Evolutionary conservation across 495 filamentous ascomycete genomes (phyloP), one percentile per base, ranked within the genome.

Genomic region (Talaromyces adpressus): DNA sequence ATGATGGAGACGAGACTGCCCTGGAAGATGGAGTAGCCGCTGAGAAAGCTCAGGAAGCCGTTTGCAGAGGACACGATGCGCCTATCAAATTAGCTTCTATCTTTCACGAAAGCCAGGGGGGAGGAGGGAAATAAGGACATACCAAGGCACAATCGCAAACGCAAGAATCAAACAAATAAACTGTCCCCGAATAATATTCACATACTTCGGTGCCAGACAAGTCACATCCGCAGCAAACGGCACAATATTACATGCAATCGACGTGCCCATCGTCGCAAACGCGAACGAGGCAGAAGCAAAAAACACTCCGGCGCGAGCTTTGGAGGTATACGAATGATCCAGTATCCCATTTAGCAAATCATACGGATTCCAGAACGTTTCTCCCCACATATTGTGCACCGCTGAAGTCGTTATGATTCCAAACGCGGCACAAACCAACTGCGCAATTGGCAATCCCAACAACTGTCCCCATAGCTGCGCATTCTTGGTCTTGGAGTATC

Each of bases 131-230:
- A 27, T 27, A 27, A 4, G 57, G 20, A 59, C 53, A 63, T 66
- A 64, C 82, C 81, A 80, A 47, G 81, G 77, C 56, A 79, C 74
- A 75, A 80, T 74, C 62, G 77, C 72, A 77, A 77, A 78, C 1
- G 74, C 77, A 2, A 80, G 74, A 47, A 85, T 65, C 12, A 78
- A 78, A 25, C 77, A 76, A 60, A 85, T 67, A 45, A 85, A 68
- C 54, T 81, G 79, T 11, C 83, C 84, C 9, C 84, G 77, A 23
- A 71, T 71, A 65, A 86, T 85, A 69, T 85, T 83, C 71, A 85
- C 72, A 60, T 79, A 86, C 57, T 77, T 76, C 23, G 84, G 84
- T 39, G 76, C 75, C 0, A 86, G 72, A 30, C 73, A 76, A 20
- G 72, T 76, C 30, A 85, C 67, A 62, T 87, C 84, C 66, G 84